Conservation (phyloP, 73 alveolate species). For the Stentor coeruleus region DNA sequence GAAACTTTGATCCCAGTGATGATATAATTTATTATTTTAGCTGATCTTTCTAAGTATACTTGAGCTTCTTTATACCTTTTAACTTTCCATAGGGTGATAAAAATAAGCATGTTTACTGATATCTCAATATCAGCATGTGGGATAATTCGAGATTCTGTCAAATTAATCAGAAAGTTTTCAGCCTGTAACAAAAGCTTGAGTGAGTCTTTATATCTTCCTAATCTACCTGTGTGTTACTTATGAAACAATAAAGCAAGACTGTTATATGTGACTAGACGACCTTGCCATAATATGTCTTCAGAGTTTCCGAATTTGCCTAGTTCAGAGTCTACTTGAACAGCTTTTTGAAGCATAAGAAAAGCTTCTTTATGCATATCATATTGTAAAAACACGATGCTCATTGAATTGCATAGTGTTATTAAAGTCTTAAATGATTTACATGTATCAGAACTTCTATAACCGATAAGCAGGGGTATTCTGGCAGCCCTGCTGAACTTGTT, state of each 20-base stretch:
- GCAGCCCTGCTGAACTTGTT: not conserved
- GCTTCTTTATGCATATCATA: not conserved
- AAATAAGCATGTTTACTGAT: conserved; percentile 18
- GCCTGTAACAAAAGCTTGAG: conserved; percentile 17
- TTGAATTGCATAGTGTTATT: conserved; percentile 3
- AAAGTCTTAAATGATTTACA: not conserved
- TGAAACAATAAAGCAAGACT: conserved; percentile 3
- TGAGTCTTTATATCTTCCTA: not conserved
- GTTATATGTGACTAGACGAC: not conserved
- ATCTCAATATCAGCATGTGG: not conserved
- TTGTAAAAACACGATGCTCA: conserved; percentile 7
- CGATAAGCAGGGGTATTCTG: not conserved
- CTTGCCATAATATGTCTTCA: conserved; percentile 15
- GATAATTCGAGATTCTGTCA: not conserved
- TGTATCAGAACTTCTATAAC: not conserved
- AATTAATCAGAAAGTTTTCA: conserved; percentile 4
- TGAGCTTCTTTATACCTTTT: not conserved
- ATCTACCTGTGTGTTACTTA: not conserved
- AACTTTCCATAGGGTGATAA: conserved; percentile 8
- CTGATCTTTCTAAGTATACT: not conserved
- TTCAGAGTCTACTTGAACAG: not conserved
- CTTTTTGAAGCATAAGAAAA: conserved; percentile 15
- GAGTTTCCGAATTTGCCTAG: not conserved
- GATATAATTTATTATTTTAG: not conserved
- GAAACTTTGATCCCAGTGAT: not conserved